Evolutionary conservation across 306 rosid species (phyloP).

Genomic region (Albizia julibrissin): DNA sequence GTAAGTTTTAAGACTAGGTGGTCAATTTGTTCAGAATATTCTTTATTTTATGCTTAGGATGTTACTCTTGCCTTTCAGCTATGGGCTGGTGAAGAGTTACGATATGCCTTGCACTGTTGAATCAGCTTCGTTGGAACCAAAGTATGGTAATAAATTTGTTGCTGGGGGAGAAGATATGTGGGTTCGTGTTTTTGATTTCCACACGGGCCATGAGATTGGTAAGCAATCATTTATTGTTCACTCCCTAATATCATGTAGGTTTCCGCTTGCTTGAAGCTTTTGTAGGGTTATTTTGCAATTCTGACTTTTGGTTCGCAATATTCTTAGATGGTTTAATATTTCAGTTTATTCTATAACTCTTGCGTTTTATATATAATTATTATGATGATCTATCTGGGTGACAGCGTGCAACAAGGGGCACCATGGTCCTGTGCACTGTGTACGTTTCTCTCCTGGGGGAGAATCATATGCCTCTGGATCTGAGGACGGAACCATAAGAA

Average conservation of each 20-base stretch:
- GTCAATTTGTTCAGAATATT: not conserved
- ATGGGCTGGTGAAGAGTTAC: slow-evolving; percentile 94
- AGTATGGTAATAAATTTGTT: slow-evolving; percentile 85
- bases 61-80: slow-evolving; percentile 50
- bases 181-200: slow-evolving; percentile 91
- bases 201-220: slow-evolving; percentile 93
- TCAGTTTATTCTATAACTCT: not conserved
- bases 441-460: slow-evolving; percentile 98
- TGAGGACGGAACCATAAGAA: slow-evolving; percentile 97
- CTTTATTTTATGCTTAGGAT: slow-evolving; percentile 31
- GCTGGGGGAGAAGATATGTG: slow-evolving; percentile 99
- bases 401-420: slow-evolving; percentile 99
- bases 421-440: slow-evolving; percentile 97
- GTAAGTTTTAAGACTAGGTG: slow-evolving; percentile 51
- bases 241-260: not conserved
- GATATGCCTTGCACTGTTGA: slow-evolving; percentile 92
- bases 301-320: not conserved
- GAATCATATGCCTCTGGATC: slow-evolving; percentile 99
- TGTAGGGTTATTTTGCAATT: not conserved
- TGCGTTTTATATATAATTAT: not conserved
- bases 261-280: not conserved
- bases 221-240: slow-evolving; percentile 19
- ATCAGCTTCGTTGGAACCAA: slow-evolving; percentile 95
- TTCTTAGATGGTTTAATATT: not conserved
- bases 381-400: slow-evolving; percentile 35